These are phyloP conservation scores for Pichia kudriavzevii DNA, from an alignment of 1,139 yeast genomes.

Conservation along the genomic window DNA sequence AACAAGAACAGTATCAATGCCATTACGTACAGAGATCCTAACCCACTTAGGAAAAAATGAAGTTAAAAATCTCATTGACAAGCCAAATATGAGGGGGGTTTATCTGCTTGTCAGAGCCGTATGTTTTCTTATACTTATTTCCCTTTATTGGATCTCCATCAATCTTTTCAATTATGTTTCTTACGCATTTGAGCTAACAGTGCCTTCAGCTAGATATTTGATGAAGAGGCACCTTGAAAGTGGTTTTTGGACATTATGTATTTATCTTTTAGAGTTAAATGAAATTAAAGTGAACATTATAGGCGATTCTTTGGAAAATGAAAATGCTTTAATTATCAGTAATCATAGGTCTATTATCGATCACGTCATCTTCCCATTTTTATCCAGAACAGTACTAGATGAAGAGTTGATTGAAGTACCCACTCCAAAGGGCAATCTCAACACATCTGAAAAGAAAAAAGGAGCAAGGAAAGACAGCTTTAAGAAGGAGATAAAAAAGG, in stretches of 20 bases:
- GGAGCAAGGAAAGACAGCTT: slow-evolving; percentile 3
- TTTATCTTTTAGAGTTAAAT: slow-evolving; percentile 29
- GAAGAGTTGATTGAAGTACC: neutral
- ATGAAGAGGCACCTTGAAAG: slow-evolving; percentile 19
- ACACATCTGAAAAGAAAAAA: slow-evolving; percentile 1
- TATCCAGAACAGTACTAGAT: slow-evolving; percentile 7
- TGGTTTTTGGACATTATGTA: slow-evolving; percentile 27
- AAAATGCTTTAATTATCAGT: slow-evolving; percentile 40
- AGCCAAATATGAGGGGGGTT: slow-evolving; percentile 8
- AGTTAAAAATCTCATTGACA: slow-evolving; percentile 12
- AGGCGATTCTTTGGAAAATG: slow-evolving; percentile 40
- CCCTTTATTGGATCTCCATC: slow-evolving; percentile 16
- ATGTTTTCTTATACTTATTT: slow-evolving; percentile 16
- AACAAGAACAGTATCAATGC: slow-evolving; percentile 7
- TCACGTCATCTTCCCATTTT: slow-evolving; percentile 34
- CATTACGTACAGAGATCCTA: slow-evolving; percentile 21
- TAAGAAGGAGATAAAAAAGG: slow-evolving; percentile 7
- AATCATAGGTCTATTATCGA: slow-evolving; percentile 56
- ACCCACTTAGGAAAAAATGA: slow-evolving; percentile 22
- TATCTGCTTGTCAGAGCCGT: slow-evolving; percentile 16
- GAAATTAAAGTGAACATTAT: slow-evolving; percentile 32
- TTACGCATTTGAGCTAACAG: slow-evolving; percentile 14
- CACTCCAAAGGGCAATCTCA: slow-evolving; percentile 1
- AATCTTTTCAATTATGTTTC: slow-evolving; percentile 14
- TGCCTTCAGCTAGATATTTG: slow-evolving; percentile 18